phyloP scores from a whole-genome alignment of 2,329 filamentous ascomycete species.

The Myrmaecium sp. region DNA sequence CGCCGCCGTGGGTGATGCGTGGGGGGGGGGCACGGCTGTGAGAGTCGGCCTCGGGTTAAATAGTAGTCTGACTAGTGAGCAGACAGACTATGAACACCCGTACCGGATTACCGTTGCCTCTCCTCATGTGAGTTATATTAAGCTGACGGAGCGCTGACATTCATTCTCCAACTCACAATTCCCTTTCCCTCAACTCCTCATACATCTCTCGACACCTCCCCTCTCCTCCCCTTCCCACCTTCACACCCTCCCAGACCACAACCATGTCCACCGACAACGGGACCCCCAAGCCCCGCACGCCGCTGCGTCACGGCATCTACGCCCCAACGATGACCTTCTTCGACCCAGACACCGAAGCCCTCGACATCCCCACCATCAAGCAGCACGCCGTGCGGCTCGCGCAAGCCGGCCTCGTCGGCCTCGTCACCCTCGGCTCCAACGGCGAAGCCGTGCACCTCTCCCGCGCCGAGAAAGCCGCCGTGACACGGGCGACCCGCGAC shows the following conservation, averaged over 20 bases:
- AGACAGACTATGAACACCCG: too few species aligned
- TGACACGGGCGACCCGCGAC: slow-evolving; percentile 63
- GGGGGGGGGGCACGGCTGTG: too few species aligned
- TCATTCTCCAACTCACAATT: background rate
- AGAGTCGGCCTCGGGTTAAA: too few species aligned
- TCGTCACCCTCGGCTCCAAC: slow-evolving; percentile 81
- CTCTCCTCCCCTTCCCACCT: slow-evolving; percentile 6
- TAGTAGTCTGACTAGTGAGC: too few species aligned
- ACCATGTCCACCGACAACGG: slow-evolving; percentile 9
- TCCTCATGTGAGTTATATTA: slow-evolving; percentile 4
- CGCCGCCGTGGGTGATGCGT: too few species aligned
- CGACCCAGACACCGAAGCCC: slow-evolving; percentile 63
- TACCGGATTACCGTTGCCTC: too few species aligned
- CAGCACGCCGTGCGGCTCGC: slow-evolving; percentile 66
- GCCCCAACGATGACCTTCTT: slow-evolving; percentile 87
- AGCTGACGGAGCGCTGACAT: slow-evolving; percentile 1
- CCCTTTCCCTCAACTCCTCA: slow-evolving; percentile 2
- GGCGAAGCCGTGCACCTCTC: slow-evolving; percentile 78
- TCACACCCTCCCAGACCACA: slow-evolving; percentile 14
- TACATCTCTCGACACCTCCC: slow-evolving; percentile 2
- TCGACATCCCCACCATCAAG: slow-evolving; percentile 66
- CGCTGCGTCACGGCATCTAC: slow-evolving; percentile 69
- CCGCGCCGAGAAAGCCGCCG: slow-evolving; percentile 55
- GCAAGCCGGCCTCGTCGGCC: slow-evolving; percentile 59
- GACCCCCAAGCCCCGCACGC: slow-evolving; percentile 24